Base-by-base conservation (phyloP, 2,329 filamentous ascomycete genomes). In the Lasiodiplodia gonubiensis region DNA sequence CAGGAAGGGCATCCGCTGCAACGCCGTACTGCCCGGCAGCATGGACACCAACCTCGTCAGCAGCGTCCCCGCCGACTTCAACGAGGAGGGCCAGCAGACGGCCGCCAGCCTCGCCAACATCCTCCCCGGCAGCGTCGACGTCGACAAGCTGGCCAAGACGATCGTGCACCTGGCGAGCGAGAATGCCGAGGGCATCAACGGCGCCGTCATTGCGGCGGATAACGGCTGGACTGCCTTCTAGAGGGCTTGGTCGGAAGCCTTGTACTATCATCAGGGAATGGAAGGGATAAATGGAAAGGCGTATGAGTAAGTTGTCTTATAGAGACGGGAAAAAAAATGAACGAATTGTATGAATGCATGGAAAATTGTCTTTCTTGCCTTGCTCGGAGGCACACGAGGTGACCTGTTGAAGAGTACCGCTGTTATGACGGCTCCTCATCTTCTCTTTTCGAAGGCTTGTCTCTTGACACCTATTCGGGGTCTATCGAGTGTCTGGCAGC, bases 1-100 rank as follows among this genome's bases (percentile, higher is more conserved):
- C 25, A 76, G 80, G 46, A 79, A 83, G 35, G 77, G 78, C 8
- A 82, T 85, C 59, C 75, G 82, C 8, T 83, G 81, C 70, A 84
- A 84, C 69, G 81, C 79, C 23, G 75, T 84, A 4, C 76, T 82
- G 4, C 82, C 82, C 2, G 80, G 79, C 53, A 74, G 76, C 76
- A 70, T 69, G 30, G 69, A 70, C 33, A 64, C 39, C 70, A 87
- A 88, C 69, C 87, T 89, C 60, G 70, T 68, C 2, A 82, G 84
- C 35, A 78, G 79, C 2, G 79, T 87, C 10, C 63, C 60, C 10
- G 69, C 69, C 27, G 71, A 70, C 21, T 69, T 73, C 59, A 77
- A 77, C 66, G 70, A 73, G 69, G 75, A 74, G 57, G 75, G 75
- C 35, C 66, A 57, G 33, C 51, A 64, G 48, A 70, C 70, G 11